phyloP scores from a whole-genome alignment of 768 basidiomycete species.

The Mycena vitilis region DNA sequence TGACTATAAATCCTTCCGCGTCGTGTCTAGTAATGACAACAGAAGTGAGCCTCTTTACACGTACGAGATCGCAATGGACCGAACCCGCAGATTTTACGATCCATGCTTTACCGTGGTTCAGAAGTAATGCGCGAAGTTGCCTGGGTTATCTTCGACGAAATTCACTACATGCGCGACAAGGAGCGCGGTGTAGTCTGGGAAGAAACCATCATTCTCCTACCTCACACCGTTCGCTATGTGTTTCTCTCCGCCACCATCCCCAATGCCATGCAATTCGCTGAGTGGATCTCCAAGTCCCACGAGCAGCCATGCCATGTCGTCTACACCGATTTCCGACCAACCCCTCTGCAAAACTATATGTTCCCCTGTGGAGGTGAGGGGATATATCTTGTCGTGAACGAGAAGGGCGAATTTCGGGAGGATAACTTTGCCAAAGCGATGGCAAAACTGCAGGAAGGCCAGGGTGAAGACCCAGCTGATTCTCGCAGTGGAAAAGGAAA shows the following conservation, averaged over 20 bases:
- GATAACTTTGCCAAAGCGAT: conserved; percentile 99
- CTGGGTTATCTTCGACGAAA: conserved; percentile 99
- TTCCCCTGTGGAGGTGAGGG: conserved; percentile 98
- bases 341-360: conserved; percentile 97
- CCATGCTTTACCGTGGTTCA: conserved; percentile 98
- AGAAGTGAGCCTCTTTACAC: conserved; percentile 68
- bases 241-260: conserved; percentile 99
- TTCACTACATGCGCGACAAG: conserved; percentile 99
- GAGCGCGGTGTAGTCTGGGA: conserved; percentile 99
- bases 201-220: conserved; percentile 97
- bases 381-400: conserved; percentile 98
- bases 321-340: conserved; percentile 98
- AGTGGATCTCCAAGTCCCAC: conserved; percentile 98
- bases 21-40: conserved; percentile 99
- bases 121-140: conserved; percentile 99
- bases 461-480: conserved; percentile 94
- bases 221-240: conserved; percentile 95
- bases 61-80: conserved; percentile 5
- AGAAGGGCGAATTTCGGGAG: conserved; percentile 96
- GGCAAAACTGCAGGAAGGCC: conserved; percentile 87
- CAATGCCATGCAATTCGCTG: conserved; percentile 99
- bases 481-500: conserved; percentile 84
- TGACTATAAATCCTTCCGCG: conserved; percentile 97
- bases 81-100: conserved; percentile 85
- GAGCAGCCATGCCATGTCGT: conserved; percentile 99